These are phyloP conservation scores for Fusarium luffae DNA, from an alignment of 2,329 filamentous ascomycete species.

Conservation along the genomic window DNA sequence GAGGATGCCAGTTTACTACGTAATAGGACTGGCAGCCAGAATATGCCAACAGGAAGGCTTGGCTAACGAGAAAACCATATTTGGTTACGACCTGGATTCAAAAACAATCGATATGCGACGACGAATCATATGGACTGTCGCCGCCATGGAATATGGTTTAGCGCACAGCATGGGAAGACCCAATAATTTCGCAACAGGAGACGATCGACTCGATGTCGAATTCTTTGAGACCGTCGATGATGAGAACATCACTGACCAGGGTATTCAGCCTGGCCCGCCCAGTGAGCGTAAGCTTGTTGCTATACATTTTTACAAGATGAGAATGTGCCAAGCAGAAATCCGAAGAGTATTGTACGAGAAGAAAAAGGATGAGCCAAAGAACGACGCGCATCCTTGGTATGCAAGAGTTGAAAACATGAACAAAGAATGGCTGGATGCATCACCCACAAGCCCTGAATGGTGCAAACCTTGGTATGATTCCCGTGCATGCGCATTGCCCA, in stretches of 20 bases:
- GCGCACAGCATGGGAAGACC: constrained; percentile 90
- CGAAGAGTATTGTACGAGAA: constrained; percentile 86
- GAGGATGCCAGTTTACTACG: constrained; percentile 90
- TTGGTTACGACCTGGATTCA: constrained; percentile 71
- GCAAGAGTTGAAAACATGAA: constrained; percentile 81
- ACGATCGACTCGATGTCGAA: constrained; percentile 85
- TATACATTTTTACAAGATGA: constrained; percentile 95
- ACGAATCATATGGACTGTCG: constrained; percentile 86
- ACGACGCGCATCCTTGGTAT: constrained; percentile 91
- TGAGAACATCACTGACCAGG: constrained; percentile 80
- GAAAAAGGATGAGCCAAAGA: constrained; percentile 78
- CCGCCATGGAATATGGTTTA: constrained; percentile 88
- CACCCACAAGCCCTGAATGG: constrained; percentile 76
- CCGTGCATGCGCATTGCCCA: neutral
- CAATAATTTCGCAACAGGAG: constrained; percentile 82
- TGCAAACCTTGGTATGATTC: constrained; percentile 79
- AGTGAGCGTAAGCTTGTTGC: constrained; percentile 88
- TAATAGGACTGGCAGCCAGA: constrained; percentile 87
- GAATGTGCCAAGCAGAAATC: constrained; percentile 87
- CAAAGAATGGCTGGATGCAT: constrained; percentile 80
- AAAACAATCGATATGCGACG: constrained; percentile 90
- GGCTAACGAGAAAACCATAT: constrained; percentile 89
- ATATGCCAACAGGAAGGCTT: constrained; percentile 90
- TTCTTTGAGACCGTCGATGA: constrained; percentile 89
- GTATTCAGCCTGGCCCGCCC: constrained; percentile 76